Base-by-base conservation (phyloP, 768 basidiomycete species). In the Kwoniella sp. region DNA sequence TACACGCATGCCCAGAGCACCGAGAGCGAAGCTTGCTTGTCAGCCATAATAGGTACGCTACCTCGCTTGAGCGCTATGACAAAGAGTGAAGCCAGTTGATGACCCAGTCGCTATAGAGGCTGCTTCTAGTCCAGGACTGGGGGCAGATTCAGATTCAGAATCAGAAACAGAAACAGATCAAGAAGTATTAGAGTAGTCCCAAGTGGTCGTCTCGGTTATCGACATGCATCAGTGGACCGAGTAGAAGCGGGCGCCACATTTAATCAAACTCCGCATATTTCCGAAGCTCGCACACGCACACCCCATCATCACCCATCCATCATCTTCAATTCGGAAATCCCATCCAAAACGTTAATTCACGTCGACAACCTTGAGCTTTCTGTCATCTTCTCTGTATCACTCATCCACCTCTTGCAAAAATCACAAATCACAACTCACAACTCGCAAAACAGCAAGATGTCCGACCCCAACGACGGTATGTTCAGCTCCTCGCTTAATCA, bases 391-490 rank as follows among this genome's bases (percentile, higher is more conserved):
- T 13, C 13, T 33, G 33, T 6, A 33, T 33, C 33, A 13, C n/a
- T n/a, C 33, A 33, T 33, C 33, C 44, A 63, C 55, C 15, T 10
- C 57, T 26, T 15, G n/a, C n/a, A n/a, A n/a, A n/a, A n/a, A n/a
- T n/a, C n/a, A n/a, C n/a, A n/a, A n/a, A n/a, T n/a, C 22, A 40
- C 13, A 40, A 64, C 37, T 10, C 29, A 46, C 55, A 21, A 51
- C 33, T 6, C 5, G 33, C 5, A 33, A 17, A 25, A 60, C 25
- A 63, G 21, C 66, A 69, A 64, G 55, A 76, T 76, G 74, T 76
- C 74, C 69, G 74, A 76, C 72, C 74, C 74, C 65, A 76, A 76
- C 72, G 74, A 76, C 70, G 74, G 74, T 76, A 76, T 72, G 74
- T 76, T 51, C 33, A 49, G n/a, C 25, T 55, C 44, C 33, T 12